Percentiles rank a stretch among this genome's conserved stretches.
Evolutionary conservation across 345 rosid genomes (phyloP).

Genomic region (Boechera divaricarpa): DNA sequence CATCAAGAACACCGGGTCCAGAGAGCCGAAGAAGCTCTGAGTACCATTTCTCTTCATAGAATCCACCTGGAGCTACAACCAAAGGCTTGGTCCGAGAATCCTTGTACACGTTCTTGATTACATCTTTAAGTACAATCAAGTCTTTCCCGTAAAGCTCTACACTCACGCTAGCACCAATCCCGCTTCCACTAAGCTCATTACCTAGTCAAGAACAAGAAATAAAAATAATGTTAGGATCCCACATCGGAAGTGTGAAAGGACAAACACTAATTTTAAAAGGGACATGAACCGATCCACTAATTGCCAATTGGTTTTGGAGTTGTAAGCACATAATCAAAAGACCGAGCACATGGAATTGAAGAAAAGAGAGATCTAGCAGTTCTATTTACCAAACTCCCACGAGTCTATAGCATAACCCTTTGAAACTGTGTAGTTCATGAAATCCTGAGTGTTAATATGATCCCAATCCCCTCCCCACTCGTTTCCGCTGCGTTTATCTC

Average conservation of each 20-base stretch:
- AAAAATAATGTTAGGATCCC: background rate
- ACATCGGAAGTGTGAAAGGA: background rate
- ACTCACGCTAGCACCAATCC: conserved; percentile 74
- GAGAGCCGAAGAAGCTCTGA: conserved; percentile 69
- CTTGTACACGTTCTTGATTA: conserved; percentile 63
- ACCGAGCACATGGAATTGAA: too few species aligned
- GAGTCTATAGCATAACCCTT: conserved; percentile 77
- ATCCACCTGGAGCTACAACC: conserved; percentile 90
- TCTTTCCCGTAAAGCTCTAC: conserved; percentile 81
- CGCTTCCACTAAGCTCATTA: conserved; percentile 88
- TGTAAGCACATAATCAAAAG: background rate
- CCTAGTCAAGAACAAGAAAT: conserved; percentile 49
- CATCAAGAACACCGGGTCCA: conserved; percentile 66
- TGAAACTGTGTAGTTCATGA: conserved; percentile 76
- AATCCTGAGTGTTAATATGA: conserved; percentile 65
- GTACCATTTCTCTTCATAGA: conserved; percentile 72
- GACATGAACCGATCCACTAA: too few species aligned
- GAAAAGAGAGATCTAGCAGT: background rate
- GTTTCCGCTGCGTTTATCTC: conserved; percentile 51
- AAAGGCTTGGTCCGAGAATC: conserved; percentile 58
- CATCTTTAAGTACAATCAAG: conserved; percentile 56
- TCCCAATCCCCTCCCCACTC: conserved; percentile 91
- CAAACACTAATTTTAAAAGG: background rate
- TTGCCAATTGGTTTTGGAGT: background rate
- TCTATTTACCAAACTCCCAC: conserved; percentile 83